Percentiles rank a stretch among this genome's conserved stretches.
Evolutionary conservation across 345 rosid genomes (phyloP).

Genomic region (Sisymbrium irio): DNA sequence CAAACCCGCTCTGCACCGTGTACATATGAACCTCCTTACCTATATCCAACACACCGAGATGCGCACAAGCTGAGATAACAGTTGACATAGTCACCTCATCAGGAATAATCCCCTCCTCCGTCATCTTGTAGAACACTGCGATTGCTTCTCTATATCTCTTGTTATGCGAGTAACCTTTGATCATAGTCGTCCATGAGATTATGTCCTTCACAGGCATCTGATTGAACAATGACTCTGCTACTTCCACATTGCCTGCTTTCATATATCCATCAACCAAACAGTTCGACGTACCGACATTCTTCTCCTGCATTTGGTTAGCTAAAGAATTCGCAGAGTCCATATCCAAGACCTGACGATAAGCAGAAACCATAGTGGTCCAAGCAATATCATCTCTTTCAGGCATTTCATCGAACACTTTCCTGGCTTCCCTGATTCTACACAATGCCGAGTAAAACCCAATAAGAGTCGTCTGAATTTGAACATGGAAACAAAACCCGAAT

Average conservation of each 20-base stretch:
- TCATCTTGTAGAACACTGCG: slow-evolving; percentile 55
- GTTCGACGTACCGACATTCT: slow-evolving; percentile 63
- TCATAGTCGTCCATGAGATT: slow-evolving; percentile 84
- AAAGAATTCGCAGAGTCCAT: slow-evolving; percentile 45
- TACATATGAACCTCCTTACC: slow-evolving; percentile 69
- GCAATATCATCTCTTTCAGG: slow-evolving; percentile 56
- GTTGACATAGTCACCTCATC: slow-evolving; percentile 71
- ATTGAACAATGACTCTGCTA: slow-evolving; percentile 54
- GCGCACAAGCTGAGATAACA: slow-evolving; percentile 80
- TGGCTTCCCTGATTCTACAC: slow-evolving; percentile 41
- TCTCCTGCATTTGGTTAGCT: slow-evolving; percentile 55
- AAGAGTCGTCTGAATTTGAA: slow-evolving; percentile 67
- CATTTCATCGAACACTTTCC: slow-evolving; percentile 74
- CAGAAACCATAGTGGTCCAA: slow-evolving; percentile 60
- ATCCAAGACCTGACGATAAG: slow-evolving; percentile 40
- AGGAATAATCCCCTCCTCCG: slow-evolving; percentile 42
- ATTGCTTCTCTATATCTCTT: slow-evolving; percentile 60
- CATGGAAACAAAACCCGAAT: slow-evolving; percentile 54
- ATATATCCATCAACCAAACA: slow-evolving; percentile 73
- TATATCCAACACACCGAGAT: slow-evolving; percentile 64
- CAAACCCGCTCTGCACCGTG: slow-evolving; percentile 45
- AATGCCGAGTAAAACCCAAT: slow-evolving; percentile 54
- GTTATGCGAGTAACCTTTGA: slow-evolving; percentile 63
- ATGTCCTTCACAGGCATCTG: slow-evolving; percentile 59
- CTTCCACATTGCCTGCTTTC: slow-evolving; percentile 41